Conservation (phyloP, 2,329 filamentous ascomycete species). For the Elsinoe arachidis region DNA sequence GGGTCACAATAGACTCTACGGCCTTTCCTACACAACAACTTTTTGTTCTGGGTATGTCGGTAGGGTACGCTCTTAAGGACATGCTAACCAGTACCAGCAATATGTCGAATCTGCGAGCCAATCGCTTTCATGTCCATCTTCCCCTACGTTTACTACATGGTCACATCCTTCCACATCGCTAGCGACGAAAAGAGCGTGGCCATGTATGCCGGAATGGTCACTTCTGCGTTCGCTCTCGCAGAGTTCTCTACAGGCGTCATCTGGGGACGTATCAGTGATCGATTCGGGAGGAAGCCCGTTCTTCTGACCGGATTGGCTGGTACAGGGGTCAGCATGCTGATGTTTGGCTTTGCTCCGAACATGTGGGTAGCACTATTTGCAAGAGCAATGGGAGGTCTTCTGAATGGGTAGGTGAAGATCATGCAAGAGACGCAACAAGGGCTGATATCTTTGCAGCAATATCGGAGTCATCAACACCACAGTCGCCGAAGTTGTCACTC, state of each 20-base stretch:
- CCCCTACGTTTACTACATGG: constrained; percentile 97
- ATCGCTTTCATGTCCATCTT: constrained; percentile 99
- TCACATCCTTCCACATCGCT: constrained; percentile 80
- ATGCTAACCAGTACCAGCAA: constrained; percentile 44
- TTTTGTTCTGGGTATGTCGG: constrained; percentile 43
- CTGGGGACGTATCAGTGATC: constrained; percentile 90
- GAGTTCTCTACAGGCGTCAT: constrained; percentile 88
- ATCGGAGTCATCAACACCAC: constrained; percentile 94
- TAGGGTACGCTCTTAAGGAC: background rate
- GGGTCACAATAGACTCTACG: constrained; percentile 19
- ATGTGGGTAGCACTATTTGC: constrained; percentile 76
- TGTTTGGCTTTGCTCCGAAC: constrained; percentile 83
- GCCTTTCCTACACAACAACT: constrained; percentile 52
- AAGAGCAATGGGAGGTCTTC: constrained; percentile 75
- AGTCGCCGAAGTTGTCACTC: constrained; percentile 84
- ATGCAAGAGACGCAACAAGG: background rate
- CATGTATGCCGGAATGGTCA: constrained; percentile 91
- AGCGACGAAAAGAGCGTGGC: constrained; percentile 71
- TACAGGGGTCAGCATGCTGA: constrained; percentile 83
- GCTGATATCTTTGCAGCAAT: constrained; percentile 49
- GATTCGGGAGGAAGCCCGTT: constrained; percentile 84
- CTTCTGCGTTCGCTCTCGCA: constrained; percentile 88
- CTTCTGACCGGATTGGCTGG: constrained; percentile 81
- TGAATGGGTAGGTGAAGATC: constrained; percentile 70
- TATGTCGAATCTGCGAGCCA: constrained; percentile 94